A percentile compares a stretch with the other conserved stretches of the same genome.
Conservation (phyloP, 2,329 filamentous ascomycete species). For the Arthroderma sp. region DNA sequence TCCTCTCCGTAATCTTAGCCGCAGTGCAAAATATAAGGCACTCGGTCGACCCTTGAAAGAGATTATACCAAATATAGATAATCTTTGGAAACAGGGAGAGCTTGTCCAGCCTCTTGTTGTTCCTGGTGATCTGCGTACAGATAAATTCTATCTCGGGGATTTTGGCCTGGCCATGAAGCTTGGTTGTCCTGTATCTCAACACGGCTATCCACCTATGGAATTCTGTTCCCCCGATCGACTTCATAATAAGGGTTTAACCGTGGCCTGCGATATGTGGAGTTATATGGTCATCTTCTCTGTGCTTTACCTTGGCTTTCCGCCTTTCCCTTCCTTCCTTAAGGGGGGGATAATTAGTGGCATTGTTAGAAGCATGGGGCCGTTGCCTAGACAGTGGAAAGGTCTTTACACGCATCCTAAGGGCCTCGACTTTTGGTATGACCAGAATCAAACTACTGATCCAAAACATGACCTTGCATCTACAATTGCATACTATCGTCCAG, state of each 20-base stretch:
- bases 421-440: conserved; percentile 23
- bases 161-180: conserved; percentile 21
- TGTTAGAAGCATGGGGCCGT: conserved; percentile 17
- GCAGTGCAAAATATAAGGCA: conserved; percentile 20
- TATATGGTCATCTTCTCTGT: conserved; percentile 22
- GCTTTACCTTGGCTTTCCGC: conserved; percentile 18
- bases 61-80: conserved; percentile 16
- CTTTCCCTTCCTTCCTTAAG: conserved; percentile 12
- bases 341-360: conserved; percentile 18
- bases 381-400: conserved; percentile 21
- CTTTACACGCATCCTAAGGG: conserved; percentile 11
- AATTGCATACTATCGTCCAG: not conserved
- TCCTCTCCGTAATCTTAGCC: conserved; percentile 17
- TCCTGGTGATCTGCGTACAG: conserved; percentile 17
- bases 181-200: conserved; percentile 10
- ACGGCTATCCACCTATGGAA: conserved; percentile 1
- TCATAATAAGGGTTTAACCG: conserved; percentile 18
- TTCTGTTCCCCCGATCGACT: conserved; percentile 16
- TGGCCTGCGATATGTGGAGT: conserved; percentile 24
- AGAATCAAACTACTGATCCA: conserved; percentile 9
- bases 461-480: not conserved
- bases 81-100: conserved; percentile 20
- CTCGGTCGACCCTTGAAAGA: conserved; percentile 18
- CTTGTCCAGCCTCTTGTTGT: conserved; percentile 17
- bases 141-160: conserved; percentile 22